These are phyloP conservation scores for Oropetium thomaeum DNA, from an alignment of 176 grass and related monocot species.

Conservation along the genomic window DNA sequence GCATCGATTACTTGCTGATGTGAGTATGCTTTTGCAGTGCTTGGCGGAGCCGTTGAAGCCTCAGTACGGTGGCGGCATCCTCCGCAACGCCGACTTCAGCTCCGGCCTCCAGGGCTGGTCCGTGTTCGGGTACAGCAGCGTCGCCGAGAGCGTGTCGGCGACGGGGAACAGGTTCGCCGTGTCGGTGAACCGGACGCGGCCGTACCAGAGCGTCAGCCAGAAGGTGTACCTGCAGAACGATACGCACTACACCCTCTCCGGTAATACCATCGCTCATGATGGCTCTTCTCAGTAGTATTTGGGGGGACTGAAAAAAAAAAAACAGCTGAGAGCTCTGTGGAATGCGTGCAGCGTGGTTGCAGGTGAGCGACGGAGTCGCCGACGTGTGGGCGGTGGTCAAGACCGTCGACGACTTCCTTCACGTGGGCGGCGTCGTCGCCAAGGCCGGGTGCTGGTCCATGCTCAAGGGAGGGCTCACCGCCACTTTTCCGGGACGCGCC, in stretches of 20 bases:
- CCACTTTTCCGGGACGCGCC: slow-evolving; percentile 45
- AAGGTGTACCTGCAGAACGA: slow-evolving; percentile 67
- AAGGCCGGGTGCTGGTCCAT: slow-evolving; percentile 82
- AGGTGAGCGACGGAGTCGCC: slow-evolving; percentile 45
- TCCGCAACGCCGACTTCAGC: slow-evolving; percentile 68
- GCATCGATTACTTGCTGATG: neutral
- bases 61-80: slow-evolving; percentile 83
- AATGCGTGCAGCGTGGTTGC: slow-evolving; percentile 63
- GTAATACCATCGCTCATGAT: neutral
- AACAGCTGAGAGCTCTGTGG: neutral
- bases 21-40: slow-evolving; percentile 44
- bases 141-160: slow-evolving; percentile 33
- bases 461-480: slow-evolving; percentile 89
- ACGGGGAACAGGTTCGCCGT: slow-evolving; percentile 58
- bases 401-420: slow-evolving; percentile 42
- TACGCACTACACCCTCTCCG: slow-evolving; percentile 78
- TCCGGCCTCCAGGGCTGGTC: slow-evolving; percentile 57
- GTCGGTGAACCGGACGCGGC: slow-evolving; percentile 28
- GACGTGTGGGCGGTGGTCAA: slow-evolving; percentile 60
- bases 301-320: neutral
- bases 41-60: slow-evolving; percentile 57
- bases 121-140: slow-evolving; percentile 46
- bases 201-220: slow-evolving; percentile 70
- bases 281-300: no score
- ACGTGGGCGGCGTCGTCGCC: slow-evolving; percentile 46